phyloP scores from a whole-genome alignment of 768 basidiomycete species.

The Asterophora parasitica region DNA sequence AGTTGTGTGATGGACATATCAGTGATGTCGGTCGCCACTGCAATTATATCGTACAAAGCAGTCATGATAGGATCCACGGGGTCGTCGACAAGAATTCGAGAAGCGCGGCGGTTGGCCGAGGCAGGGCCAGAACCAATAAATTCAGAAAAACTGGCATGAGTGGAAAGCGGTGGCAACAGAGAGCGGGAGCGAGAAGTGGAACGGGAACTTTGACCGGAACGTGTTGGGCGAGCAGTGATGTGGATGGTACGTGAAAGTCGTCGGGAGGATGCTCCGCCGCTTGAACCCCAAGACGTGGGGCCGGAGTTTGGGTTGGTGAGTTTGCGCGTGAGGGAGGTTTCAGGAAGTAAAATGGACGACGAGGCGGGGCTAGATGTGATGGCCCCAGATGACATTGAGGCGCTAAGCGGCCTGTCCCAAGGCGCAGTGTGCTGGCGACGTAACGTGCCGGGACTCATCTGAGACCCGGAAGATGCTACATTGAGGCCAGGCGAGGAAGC shows the following conservation, averaged over 20 bases:
- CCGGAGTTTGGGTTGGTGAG: conserved; percentile 41
- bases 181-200: conserved; percentile 95
- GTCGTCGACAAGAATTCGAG: conserved; percentile 79
- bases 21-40: conserved; percentile 86
- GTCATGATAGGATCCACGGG: conserved; percentile 87
- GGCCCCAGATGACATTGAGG: conserved; percentile 51
- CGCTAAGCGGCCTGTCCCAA: conserved; percentile 58
- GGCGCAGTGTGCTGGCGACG: conserved; percentile 63
- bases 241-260: conserved; percentile 84
- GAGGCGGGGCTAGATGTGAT: conserved; percentile 58
- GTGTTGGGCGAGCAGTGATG: conserved; percentile 60
- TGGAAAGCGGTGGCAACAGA: conserved; percentile 70
- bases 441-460: conserved; percentile 62
- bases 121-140: conserved; percentile 36
- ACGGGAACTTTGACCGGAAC: conserved; percentile 81
- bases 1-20: conserved; percentile 88
- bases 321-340: conserved; percentile 63
- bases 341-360: conserved; percentile 56
- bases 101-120: conserved; percentile 65
- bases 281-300: conserved; percentile 51
- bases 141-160: conserved; percentile 63
- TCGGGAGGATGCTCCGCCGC: conserved; percentile 57
- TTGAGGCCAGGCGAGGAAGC: conserved; percentile 51
- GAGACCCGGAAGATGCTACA: conserved; percentile 63
- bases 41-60: conserved; percentile 87